Conservation (phyloP, 1,139 yeast species). For the Kodamaea arcana region DNA sequence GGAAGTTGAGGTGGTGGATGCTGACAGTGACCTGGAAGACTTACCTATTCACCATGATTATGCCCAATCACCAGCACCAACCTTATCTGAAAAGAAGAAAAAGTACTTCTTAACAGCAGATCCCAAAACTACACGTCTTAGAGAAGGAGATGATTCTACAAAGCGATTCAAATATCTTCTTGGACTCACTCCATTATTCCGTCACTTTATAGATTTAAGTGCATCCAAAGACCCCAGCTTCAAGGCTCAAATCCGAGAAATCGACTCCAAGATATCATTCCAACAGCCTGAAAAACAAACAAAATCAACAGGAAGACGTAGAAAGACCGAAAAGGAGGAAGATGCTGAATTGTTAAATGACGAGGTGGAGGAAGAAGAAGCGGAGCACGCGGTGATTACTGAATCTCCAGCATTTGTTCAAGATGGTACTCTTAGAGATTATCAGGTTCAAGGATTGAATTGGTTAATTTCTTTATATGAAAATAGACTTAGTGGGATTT, state of each 20-base stretch:
- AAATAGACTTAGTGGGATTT: constrained; percentile 41
- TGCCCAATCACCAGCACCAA: not conserved
- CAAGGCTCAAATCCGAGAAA: constrained; percentile 50
- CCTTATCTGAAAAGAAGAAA: constrained; percentile 19
- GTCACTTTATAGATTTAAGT: constrained; percentile 80
- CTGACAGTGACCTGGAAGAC: constrained; percentile 1
- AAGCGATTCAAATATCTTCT: constrained; percentile 76
- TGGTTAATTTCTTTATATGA: constrained; percentile 46
- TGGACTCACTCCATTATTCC: constrained; percentile 79
- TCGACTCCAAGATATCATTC: constrained; percentile 40
- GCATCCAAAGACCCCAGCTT: constrained; percentile 72
- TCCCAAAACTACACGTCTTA: constrained; percentile 50
- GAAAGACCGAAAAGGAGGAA: constrained; percentile 88
- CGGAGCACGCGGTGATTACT: constrained; percentile 59
- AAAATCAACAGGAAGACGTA: constrained; percentile 22
- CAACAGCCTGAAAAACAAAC: constrained; percentile 9
- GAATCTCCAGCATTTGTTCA: constrained; percentile 71
- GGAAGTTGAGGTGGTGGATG: not conserved
- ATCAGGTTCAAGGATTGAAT: constrained; percentile 53
- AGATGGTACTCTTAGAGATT: constrained; percentile 71
- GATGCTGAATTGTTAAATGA: constrained; percentile 82
- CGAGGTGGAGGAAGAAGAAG: constrained; percentile 56
- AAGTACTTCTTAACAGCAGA: constrained; percentile 49
- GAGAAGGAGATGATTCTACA: constrained; percentile 68
- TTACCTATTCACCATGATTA: constrained; percentile 1